A percentile compares a stretch with the other conserved stretches of the same genome.
These are phyloP conservation scores for Zygotorulaspora sp. DNA, from an alignment of 805 yeast species.

Conservation along the genomic window DNA sequence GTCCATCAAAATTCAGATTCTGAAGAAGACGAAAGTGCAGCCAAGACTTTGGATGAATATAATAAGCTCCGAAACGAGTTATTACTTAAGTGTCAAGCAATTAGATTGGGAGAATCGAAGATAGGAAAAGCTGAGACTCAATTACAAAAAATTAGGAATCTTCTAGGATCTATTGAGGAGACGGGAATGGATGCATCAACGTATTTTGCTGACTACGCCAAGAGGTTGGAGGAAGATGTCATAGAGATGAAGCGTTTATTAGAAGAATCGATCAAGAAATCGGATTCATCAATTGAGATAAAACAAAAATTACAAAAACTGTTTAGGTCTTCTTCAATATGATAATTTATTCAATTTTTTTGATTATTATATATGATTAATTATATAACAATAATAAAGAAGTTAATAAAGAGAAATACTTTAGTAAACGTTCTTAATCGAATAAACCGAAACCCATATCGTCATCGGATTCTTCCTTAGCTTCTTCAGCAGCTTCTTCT, in stretches of 20 bases:
- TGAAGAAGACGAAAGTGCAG: constrained; percentile 13
- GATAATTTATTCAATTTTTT: constrained; percentile 7
- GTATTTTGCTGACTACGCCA: constrained; percentile 16
- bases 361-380: constrained; percentile 7
- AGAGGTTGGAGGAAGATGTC: constrained; percentile 10
- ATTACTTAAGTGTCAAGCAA: constrained; percentile 19
- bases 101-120: constrained; percentile 13
- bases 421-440: constrained; percentile 41
- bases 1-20: constrained; percentile 4
- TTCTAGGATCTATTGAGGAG: constrained; percentile 12
- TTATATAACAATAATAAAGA: constrained; percentile 7
- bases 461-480: constrained; percentile 54
- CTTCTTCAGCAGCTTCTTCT: constrained; percentile 50
- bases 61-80: constrained; percentile 21
- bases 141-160: constrained; percentile 5
- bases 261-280: constrained; percentile 20
- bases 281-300: constrained; percentile 5
- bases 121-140: constrained; percentile 9
- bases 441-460: constrained; percentile 81
- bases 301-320: constrained; percentile 3
- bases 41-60: constrained; percentile 23
- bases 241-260: constrained; percentile 16
- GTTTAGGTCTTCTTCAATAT: constrained; percentile 1
- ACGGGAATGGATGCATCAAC: constrained; percentile 3
- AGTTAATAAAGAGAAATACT: constrained; percentile 1